phyloP scores from a whole-genome alignment of 2,329 filamentous ascomycete genomes.

The Apiospora koreana region DNA sequence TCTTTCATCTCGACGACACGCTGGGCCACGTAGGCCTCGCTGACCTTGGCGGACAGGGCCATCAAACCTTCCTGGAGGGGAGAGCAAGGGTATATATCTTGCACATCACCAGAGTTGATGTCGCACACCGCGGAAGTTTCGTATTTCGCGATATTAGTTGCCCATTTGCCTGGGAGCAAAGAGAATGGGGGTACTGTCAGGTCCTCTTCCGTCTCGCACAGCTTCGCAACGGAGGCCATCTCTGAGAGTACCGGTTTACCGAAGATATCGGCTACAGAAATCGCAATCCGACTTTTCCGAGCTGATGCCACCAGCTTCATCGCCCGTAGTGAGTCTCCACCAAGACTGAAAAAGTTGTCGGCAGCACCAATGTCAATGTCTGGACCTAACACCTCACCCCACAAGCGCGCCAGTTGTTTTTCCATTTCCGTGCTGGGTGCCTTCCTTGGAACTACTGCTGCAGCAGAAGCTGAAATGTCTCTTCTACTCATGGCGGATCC shows the following conservation, averaged over 20 bases:
- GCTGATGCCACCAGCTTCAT: constrained; percentile 51
- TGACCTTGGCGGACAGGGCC: constrained; percentile 51
- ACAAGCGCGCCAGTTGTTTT: constrained; percentile 37
- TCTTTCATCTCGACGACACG: constrained; percentile 45
- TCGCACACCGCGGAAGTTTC: constrained; percentile 44
- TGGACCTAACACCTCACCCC: constrained; percentile 38
- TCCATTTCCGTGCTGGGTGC: constrained; percentile 41
- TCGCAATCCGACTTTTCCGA: constrained; percentile 36
- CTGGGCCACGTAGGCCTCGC: constrained; percentile 54
- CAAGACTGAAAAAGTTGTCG: constrained; percentile 34
- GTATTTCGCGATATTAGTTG: constrained; percentile 31
- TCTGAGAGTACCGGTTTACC: constrained; percentile 43
- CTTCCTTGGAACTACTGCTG: constrained; percentile 31
- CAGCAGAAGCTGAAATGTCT: constrained; percentile 38
- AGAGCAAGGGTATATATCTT: constrained; percentile 57
- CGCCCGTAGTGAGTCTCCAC: constrained; percentile 51
- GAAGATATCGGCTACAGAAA: constrained; percentile 50
- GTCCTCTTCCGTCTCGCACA: constrained; percentile 23
- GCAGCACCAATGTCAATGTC: constrained; percentile 31
- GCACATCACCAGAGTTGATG: constrained; percentile 36
- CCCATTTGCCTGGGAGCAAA: constrained; percentile 38
- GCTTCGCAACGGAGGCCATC: constrained; percentile 42
- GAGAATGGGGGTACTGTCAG: constrained; percentile 39
- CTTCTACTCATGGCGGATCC: constrained; percentile 42
- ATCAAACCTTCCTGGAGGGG: constrained; percentile 57